phyloP scores from a whole-genome alignment of 768 basidiomycete genomes.

The Suillus clintonianus region DNA sequence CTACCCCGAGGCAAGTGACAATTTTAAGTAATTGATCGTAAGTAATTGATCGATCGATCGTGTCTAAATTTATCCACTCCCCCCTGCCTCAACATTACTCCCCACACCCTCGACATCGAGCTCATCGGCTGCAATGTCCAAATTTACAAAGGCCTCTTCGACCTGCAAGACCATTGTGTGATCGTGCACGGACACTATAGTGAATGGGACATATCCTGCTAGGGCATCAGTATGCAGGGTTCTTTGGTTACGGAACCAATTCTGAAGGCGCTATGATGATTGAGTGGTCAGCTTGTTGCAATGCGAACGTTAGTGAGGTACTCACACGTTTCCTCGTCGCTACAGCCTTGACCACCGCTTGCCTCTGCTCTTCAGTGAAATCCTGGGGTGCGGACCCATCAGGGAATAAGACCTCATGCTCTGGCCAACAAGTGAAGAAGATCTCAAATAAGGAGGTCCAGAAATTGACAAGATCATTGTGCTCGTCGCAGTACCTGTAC shows the following conservation, averaged over 20 bases:
- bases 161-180: not conserved
- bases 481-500: not conserved
- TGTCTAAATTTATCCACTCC: not conserved
- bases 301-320: not conserved
- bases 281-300: not conserved
- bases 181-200: not conserved
- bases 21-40: not conserved
- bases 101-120: not conserved
- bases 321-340: not conserved
- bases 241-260: not conserved
- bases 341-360: not conserved
- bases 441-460: not conserved
- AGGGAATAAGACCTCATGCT: not conserved
- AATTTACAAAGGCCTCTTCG: not conserved
- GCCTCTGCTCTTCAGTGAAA: not conserved
- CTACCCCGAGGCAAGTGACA: not conserved
- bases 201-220: not conserved
- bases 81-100: not conserved
- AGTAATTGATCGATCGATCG: not conserved
- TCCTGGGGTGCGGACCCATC: not conserved
- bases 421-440: not conserved
- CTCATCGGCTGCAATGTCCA: not conserved
- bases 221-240: not conserved
- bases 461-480: not conserved
- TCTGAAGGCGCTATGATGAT: not conserved